Evolutionary conservation across 2,329 filamentous ascomycete species (phyloP).

Genomic region (Aureobasidium vineae): DNA sequence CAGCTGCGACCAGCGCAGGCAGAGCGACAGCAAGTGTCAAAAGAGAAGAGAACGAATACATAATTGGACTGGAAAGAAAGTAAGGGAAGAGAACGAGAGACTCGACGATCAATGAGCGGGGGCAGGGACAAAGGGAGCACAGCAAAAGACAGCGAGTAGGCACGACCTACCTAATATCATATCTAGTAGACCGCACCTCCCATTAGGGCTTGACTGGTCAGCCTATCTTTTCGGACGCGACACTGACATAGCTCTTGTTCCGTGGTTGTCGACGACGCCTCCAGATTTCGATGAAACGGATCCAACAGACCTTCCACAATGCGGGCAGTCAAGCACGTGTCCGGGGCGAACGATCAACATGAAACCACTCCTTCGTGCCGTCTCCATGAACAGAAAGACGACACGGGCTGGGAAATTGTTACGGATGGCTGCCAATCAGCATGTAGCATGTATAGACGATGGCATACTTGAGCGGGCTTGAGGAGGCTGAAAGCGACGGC

Average conservation of each 20-base stretch:
- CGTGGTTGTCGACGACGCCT: not conserved
- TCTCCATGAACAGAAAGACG: not conserved
- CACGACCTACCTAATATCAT: not conserved
- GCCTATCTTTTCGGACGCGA: no score
- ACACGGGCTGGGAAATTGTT: not conserved
- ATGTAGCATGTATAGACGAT: not conserved
- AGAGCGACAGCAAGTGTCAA: conserved; percentile 32
- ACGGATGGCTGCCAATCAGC: not conserved
- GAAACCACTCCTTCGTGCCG: not conserved
- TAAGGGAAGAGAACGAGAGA: not conserved
- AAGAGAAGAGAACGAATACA: conserved; percentile 26
- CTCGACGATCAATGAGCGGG: not conserved
- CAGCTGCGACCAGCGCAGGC: conserved; percentile 35
- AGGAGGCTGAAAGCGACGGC: not conserved
- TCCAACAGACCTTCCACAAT: not conserved
- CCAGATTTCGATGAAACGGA: conserved; percentile 14
- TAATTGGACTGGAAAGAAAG: not conserved
- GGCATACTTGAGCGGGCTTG: not conserved
- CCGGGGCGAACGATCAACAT: conserved; percentile 1
- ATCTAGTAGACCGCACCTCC: not conserved
- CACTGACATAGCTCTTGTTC: no score
- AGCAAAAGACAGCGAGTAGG: not conserved
- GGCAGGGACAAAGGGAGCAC: not conserved
- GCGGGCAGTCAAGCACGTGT: not conserved
- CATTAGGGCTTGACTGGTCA: not conserved